Percentiles rank a stretch among this genome's conserved stretches.
Evolutionary conservation across 192 early-diverging fungal genomes (phyloP).

Genomic region (Gamsiella multidivaricata): DNA sequence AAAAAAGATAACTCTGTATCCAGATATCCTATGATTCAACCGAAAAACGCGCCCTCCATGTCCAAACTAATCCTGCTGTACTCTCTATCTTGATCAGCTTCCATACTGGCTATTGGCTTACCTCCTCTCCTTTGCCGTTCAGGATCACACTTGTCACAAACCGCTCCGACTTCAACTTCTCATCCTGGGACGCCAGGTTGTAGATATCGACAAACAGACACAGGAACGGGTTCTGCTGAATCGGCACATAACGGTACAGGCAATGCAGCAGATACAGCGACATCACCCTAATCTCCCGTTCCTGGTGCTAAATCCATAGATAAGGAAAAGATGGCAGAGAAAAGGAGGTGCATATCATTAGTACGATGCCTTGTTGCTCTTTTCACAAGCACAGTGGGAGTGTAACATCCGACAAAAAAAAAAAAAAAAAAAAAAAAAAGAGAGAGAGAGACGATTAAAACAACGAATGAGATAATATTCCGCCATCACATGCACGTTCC

Average conservation of each 20-base stretch:
- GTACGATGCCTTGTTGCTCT: no score
- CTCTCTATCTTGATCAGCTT: no score
- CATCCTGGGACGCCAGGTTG: slow-evolving; percentile 41
- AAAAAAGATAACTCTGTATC: no score
- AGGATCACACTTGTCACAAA: slow-evolving; percentile 53
- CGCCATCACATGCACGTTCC: slow-evolving; percentile 14
- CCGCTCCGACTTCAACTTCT: slow-evolving; percentile 38
- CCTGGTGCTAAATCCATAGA: slow-evolving; percentile 25
- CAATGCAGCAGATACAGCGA: slow-evolving; percentile 42
- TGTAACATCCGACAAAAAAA: no score
- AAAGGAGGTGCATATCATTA: no score
- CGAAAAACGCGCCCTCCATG: no score
- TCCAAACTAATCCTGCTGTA: no score
- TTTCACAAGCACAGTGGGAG: no score
- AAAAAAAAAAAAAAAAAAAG: background rate
- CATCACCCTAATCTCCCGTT: slow-evolving; percentile 39
- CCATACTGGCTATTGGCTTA: no score
- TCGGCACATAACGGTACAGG: slow-evolving; percentile 45
- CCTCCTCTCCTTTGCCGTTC: slow-evolving; percentile 54
- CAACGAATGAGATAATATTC: slow-evolving; percentile 14
- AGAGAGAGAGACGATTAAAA: background rate
- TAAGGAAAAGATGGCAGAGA: background rate
- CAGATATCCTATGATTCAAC: no score
- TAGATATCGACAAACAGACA: slow-evolving; percentile 54
- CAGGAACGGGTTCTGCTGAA: slow-evolving; percentile 51